phyloP scores from a whole-genome alignment of 306 rosid genomes.

The Prunus davidiana region DNA sequence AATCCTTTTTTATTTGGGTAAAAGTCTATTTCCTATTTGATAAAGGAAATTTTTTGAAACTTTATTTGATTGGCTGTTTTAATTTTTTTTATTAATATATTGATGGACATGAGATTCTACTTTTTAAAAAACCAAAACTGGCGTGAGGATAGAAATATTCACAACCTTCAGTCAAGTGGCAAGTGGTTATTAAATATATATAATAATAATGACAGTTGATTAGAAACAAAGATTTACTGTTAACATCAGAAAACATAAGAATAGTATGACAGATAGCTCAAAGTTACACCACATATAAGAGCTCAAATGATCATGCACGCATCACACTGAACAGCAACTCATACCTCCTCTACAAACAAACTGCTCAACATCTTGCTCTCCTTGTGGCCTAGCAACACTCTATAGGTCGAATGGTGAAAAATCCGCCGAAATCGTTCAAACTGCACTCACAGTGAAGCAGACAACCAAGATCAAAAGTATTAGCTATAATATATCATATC shows the following conservation, averaged over 20 bases:
- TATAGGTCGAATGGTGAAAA: slow-evolving; percentile 89
- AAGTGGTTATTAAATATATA: no score
- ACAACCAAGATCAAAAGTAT: slow-evolving; percentile 1
- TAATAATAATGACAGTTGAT: slow-evolving; percentile 6
- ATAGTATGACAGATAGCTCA: not conserved
- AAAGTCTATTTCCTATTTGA: no score
- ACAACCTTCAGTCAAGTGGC: no score
- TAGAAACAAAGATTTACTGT: not conserved
- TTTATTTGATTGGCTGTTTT: no score
- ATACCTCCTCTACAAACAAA: slow-evolving; percentile 88
- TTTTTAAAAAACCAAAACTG: no score
- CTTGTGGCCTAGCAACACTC: slow-evolving; percentile 81
- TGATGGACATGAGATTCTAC: no score
- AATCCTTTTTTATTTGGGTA: no score
- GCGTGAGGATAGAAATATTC: no score
- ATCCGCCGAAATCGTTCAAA: slow-evolving; percentile 91
- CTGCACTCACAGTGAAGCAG: slow-evolving; percentile 34
- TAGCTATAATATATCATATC: not conserved
- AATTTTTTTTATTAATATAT: no score
- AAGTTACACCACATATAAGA: not conserved
- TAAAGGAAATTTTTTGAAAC: no score
- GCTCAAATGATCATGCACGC: not conserved
- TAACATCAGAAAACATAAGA: not conserved
- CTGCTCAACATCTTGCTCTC: slow-evolving; percentile 93
- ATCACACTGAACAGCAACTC: not conserved